Evolutionary conservation across 208 protist species (phyloP).

Genomic region (Acanthamoeba culbertsoni): DNA sequence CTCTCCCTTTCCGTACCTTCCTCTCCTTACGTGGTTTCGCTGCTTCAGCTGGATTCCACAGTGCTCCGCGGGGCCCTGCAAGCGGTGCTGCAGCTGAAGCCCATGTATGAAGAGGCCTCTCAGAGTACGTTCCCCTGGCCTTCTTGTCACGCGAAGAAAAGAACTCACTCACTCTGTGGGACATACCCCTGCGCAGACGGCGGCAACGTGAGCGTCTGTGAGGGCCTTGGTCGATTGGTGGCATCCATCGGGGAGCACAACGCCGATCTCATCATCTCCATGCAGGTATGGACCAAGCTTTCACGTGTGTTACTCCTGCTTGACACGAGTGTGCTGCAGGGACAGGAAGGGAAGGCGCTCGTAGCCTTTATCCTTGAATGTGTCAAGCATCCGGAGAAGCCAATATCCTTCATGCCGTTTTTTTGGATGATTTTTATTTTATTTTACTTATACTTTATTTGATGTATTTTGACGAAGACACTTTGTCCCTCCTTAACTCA

Average conservation of each 20-base stretch:
- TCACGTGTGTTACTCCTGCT: not conserved
- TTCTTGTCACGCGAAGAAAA: too few relatives aligned
- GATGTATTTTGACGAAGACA: not conserved
- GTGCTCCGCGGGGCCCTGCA: not conserved
- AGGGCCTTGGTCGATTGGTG: not conserved
- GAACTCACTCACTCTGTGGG: too few relatives aligned
- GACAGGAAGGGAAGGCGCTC: not conserved
- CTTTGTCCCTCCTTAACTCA: not conserved
- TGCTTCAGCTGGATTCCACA: not conserved
- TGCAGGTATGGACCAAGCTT: not conserved
- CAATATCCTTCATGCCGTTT: not conserved
- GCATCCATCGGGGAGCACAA: not conserved
- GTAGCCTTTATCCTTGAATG: not conserved
- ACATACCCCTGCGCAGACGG: too few relatives aligned
- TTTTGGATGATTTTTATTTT: not conserved
- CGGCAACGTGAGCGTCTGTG: not conserved
- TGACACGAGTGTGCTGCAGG: not conserved
- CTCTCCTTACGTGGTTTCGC: not conserved
- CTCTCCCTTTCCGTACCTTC: not conserved
- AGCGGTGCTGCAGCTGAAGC: not conserved
- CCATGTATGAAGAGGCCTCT: not conserved
- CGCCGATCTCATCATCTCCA: conserved; percentile 22
- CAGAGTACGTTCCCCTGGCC: too few relatives aligned
- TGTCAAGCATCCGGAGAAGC: not conserved
- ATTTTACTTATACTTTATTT: not conserved